Evolutionary conservation across 2,329 filamentous ascomycete species (phyloP).

Genomic region (Colletotrichum musae): DNA sequence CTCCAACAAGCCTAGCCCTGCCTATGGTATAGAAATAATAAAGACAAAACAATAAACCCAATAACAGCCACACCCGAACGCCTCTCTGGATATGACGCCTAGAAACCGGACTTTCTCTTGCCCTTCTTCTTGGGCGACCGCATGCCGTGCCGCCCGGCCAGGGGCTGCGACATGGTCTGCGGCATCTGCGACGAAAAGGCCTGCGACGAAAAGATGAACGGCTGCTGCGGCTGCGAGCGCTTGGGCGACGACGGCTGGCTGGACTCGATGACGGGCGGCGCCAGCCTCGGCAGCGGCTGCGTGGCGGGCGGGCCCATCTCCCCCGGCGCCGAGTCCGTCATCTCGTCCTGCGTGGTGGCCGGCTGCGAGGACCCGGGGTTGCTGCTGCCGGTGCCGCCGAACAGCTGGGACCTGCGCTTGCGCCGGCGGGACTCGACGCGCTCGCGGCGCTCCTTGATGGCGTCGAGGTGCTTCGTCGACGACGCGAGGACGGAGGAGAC

Average conservation of each 20-base stretch:
- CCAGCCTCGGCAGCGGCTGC: slow-evolving; percentile 31
- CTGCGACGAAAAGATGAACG: slow-evolving; percentile 42
- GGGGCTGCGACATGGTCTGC: slow-evolving; percentile 61
- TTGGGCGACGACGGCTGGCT: slow-evolving; percentile 29
- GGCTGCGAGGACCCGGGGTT: slow-evolving; percentile 17
- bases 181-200: slow-evolving; percentile 44
- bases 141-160: slow-evolving; percentile 62
- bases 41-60: slow-evolving; percentile 7
- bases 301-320: slow-evolving; percentile 15
- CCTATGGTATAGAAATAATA: slow-evolving; percentile 10
- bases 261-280: slow-evolving; percentile 26
- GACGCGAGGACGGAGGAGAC: slow-evolving; percentile 55
- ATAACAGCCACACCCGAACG: background rate
- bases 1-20: slow-evolving; percentile 20
- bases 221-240: slow-evolving; percentile 30
- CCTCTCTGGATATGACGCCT: background rate
- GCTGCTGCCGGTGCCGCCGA: slow-evolving; percentile 9
- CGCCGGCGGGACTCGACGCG: slow-evolving; percentile 47
- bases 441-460: slow-evolving; percentile 51
- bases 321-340: slow-evolving; percentile 23
- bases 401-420: slow-evolving; percentile 34
- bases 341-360: slow-evolving; percentile 34
- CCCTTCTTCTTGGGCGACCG: slow-evolving; percentile 56
- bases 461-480: slow-evolving; percentile 53
- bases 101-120: slow-evolving; percentile 39